Evolutionary conservation across 2,329 filamentous ascomycete species (phyloP), one percentile per base, ranked within the genome.

Genomic region (Periconia sp.): DNA sequence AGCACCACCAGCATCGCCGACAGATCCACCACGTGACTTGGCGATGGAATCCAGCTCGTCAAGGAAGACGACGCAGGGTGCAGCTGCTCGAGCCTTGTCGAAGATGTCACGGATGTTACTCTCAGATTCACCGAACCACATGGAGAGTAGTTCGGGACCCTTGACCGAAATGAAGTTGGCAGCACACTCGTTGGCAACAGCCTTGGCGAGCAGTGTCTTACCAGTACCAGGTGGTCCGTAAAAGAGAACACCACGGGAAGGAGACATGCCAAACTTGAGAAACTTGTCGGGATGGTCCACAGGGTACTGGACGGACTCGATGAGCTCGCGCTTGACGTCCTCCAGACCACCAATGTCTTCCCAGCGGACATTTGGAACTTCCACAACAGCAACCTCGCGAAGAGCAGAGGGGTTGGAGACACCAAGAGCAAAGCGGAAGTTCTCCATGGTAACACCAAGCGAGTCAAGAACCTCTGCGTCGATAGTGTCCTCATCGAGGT

Each of bases 121-220:
- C 78, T 99, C 95, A 40, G 94, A 99, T 79, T 99, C 94, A 86
- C 94, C 94, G 69, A 99, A 99, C 94, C 94, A 99, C 94, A 99
- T 99, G 73, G 91, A 96, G 63, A 99, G 84, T 65, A 99, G 82
- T 74, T 99, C 94, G 44, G 94, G 95, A 50, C 94, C 94, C 85
- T 99, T 99, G 75, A 99, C 87, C 28, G 94, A 99, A 71, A 99
- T 97, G 79, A 99, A 99, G 81, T 99, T 99, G 82, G 94, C 94
- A 50, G 94, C 88, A 70, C 92, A 97, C 80, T 99, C 94, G 77
- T 97, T 99, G 77, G 94, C 94, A 58, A 99, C 94, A 62, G 94
- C 94, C 84, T 99, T 99, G 71, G 94, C 94, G 78, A 99, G 88
- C 80, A 99, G 85, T 50, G 94, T 99, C 83, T 99, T 99, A 96